phyloP scores from a whole-genome alignment of 139 green algal genomes.

The Zygnema circumcarinatum region DNA sequence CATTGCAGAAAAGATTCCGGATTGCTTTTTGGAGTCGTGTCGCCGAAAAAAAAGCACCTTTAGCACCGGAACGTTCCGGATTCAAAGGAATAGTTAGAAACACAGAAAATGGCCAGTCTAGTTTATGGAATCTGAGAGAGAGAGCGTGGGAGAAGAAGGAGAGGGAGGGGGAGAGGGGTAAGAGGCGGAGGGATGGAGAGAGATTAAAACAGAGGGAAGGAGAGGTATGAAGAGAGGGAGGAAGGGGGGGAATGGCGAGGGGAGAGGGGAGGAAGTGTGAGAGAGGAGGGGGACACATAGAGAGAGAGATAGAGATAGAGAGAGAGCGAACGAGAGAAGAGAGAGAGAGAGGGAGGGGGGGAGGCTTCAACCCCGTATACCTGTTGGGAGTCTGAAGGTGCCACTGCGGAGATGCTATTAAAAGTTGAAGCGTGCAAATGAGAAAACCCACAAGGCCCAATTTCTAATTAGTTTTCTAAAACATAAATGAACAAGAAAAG shows the following conservation, averaged over 20 bases:
- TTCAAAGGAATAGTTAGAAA: neutral
- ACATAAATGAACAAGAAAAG: too few species aligned
- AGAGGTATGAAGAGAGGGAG: neutral
- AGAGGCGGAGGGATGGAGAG: neutral
- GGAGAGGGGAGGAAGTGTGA: neutral
- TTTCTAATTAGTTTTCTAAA: too few species aligned
- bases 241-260: neutral
- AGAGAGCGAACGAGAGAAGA: neutral
- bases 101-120: too few species aligned
- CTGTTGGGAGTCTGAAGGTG: neutral
- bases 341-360: neutral
- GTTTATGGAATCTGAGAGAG: neutral
- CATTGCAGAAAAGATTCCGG: constrained; percentile 16
- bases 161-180: neutral
- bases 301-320: neutral
- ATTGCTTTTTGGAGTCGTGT: constrained; percentile 29
- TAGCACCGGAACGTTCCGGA: neutral
- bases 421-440: neutral
- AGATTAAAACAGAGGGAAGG: neutral
- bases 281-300: neutral
- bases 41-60: constrained; percentile 39
- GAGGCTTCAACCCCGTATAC: neutral
- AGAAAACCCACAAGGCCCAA: too few species aligned
- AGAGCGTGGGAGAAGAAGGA: neutral
- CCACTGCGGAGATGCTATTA: neutral